phyloP scores from a whole-genome alignment of 495 filamentous ascomycete genomes.

The Penicillium flavigenum region DNA sequence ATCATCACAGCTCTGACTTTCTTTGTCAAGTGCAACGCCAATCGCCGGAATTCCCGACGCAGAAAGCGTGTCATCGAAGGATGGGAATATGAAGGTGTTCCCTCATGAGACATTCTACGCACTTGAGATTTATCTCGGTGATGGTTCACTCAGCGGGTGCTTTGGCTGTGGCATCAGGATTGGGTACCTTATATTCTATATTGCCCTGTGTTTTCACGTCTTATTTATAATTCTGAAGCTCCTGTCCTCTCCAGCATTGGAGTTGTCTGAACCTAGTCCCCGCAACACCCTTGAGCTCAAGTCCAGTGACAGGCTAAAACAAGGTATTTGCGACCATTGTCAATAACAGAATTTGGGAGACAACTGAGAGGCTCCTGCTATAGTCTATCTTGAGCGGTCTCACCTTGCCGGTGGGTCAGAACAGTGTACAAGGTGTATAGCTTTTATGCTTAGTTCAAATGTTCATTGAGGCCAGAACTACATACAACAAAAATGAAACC shows the following conservation, averaged over 20 bases:
- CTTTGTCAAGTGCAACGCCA: constrained; percentile 64
- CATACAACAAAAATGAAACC: constrained; percentile 6
- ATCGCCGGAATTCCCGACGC: constrained; percentile 51
- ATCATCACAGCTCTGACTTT: constrained; percentile 58
- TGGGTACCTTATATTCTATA: neutral
- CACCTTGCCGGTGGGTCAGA: no score
- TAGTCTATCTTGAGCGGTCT: no score
- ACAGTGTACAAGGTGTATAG: no score
- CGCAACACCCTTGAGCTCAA: no score
- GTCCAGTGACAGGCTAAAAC: no score
- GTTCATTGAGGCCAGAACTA: constrained; percentile 8
- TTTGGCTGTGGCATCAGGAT: neutral
- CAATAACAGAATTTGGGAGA: no score
- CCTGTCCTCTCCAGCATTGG: no score
- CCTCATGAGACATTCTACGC: constrained; percentile 33
- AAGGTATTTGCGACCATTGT: no score
- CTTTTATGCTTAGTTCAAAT: neutral
- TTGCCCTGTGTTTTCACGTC: neutral
- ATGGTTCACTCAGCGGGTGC: neutral
- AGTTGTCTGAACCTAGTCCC: no score
- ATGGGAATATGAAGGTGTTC: constrained; percentile 68
- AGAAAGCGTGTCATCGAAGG: constrained; percentile 54
- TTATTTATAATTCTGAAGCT: no score
- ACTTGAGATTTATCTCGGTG: neutral
- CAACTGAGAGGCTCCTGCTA: no score